Evolutionary conservation across 1,139 yeast species (phyloP), one percentile per base, ranked within the genome.

Genomic region (Casaregolazyma suthepensis): DNA sequence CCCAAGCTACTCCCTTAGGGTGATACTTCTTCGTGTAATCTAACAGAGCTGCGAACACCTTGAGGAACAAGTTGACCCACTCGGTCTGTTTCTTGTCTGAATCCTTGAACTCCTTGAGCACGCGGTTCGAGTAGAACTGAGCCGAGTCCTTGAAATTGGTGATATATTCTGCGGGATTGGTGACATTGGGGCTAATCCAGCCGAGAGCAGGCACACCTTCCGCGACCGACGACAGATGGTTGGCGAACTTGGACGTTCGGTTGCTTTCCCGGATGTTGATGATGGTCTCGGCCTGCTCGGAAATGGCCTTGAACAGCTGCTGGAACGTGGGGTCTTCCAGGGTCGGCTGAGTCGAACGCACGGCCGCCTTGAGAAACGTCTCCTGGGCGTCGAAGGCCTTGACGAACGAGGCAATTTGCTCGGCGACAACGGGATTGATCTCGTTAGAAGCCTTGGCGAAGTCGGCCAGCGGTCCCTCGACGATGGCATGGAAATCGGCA

Each of bases 161-260:
- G 57, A 94, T 79, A 60, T 78, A 80, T 0, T 89, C 80, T 17
- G 83, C 81, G 0, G 89, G 87, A 4, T 91, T 83, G 2, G 78
- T 81, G 15, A 82, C 79, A 20, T 87, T 82, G 18, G 35, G 29
- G n/a, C 46, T 26, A 58, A 91, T 80, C 99, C 99, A 94, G 18
- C 96, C 95, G 57, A 91, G 75, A 3, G 88, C 89, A 5, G 96
- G 91, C 6, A 87, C 81, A 51, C 96, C 97, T 67, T 93, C 98
- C 43, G 91, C 81, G 50, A 94, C 76, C 1, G 97, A 81, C 62
- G 85, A 88, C 68, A 93, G 77, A 66, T 87, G 90, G 65, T 87
- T 82, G 67, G 76, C 78, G 60, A 73, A 77, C 57, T 79, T 76
- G 20, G 88, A 83, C 46, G 78, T 76, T 60, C 96, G 82, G 67